Percentiles rank a stretch among this genome's conserved stretches.
These are phyloP conservation scores for Tolypocladium ovalisporum DNA, from an alignment of 2,329 filamentous ascomycete genomes.

Conservation along the genomic window DNA sequence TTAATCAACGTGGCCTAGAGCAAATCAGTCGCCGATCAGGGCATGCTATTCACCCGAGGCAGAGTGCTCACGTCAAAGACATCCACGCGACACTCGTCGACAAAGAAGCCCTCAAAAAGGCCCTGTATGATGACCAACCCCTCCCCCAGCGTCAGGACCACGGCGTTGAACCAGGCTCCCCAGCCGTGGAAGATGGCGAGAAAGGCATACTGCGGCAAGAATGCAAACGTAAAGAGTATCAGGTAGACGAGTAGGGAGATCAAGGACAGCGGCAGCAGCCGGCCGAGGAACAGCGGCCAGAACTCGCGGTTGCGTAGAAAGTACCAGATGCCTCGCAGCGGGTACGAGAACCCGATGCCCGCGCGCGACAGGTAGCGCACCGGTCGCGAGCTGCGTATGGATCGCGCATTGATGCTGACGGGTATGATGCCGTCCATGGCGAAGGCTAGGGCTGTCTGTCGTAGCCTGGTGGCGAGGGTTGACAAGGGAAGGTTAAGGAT, in stretches of 20 bases:
- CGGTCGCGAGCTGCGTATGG: constrained; percentile 17
- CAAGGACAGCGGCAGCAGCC: constrained; percentile 69
- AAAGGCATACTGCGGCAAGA: constrained; percentile 81
- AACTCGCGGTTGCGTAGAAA: constrained; percentile 68
- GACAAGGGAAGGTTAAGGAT: not conserved
- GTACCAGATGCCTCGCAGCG: constrained; percentile 68
- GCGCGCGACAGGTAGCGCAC: constrained; percentile 32
- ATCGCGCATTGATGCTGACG: constrained; percentile 2
- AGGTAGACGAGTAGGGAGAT: constrained; percentile 75
- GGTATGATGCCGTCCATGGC: constrained; percentile 5
- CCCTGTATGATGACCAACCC: constrained; percentile 59
- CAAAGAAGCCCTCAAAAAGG: constrained; percentile 71
- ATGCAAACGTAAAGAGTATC: constrained; percentile 81
- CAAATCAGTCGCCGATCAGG: not conserved
- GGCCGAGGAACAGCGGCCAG: constrained; percentile 68
- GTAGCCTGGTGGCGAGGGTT: not conserved
- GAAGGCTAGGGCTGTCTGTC: not conserved
- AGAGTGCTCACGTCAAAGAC: constrained; percentile 62
- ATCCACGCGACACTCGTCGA: constrained; percentile 68
- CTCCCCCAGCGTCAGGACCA: constrained; percentile 78
- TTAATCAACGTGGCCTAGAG: constrained; percentile 60
- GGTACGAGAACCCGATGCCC: constrained; percentile 39
- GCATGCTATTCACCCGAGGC: not conserved
- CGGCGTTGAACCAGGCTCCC: constrained; percentile 81
- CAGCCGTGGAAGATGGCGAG: constrained; percentile 80